phyloP scores from a whole-genome alignment of 1,139 yeast species.

The Nadsonia commutata region DNA sequence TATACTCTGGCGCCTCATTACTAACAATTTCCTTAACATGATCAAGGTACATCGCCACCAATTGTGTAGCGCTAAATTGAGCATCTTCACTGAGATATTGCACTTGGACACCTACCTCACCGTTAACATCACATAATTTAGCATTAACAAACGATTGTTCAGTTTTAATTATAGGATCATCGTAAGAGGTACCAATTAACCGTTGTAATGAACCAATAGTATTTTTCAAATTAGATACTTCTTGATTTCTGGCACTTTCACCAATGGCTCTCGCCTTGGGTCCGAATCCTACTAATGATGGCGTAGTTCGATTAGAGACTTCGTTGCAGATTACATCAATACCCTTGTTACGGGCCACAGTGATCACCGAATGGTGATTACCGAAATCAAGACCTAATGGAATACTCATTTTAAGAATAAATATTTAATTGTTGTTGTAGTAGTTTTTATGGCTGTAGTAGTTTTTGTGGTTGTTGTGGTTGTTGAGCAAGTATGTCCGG shows the following conservation, averaged over 20 bases:
- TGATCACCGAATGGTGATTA: slow-evolving; percentile 40
- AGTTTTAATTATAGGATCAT: slow-evolving; percentile 63
- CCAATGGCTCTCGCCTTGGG: slow-evolving; percentile 80
- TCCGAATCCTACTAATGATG: slow-evolving; percentile 90
- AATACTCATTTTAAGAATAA: slow-evolving; percentile 51
- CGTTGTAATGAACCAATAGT: slow-evolving; percentile 91
- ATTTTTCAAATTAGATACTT: slow-evolving; percentile 89
- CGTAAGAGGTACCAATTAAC: slow-evolving; percentile 61
- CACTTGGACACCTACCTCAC: slow-evolving; percentile 73
- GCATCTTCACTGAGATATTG: slow-evolving; percentile 67
- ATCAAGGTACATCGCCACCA: slow-evolving; percentile 88
- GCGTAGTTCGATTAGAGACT: slow-evolving; percentile 94
- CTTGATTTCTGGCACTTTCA: slow-evolving; percentile 91
- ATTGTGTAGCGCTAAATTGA: slow-evolving; percentile 75
- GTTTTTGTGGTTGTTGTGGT: too few relatives aligned
- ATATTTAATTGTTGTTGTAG: too few relatives aligned
- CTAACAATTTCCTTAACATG: slow-evolving; percentile 71
- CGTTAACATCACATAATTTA: slow-evolving; percentile 54
- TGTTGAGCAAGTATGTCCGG: too few relatives aligned
- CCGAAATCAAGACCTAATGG: slow-evolving; percentile 99
- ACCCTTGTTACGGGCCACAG: slow-evolving; percentile 94
- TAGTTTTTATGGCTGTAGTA: too few relatives aligned
- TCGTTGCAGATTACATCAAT: slow-evolving; percentile 96
- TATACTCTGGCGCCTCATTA: slow-evolving; percentile 73
- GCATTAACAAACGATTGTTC: slow-evolving; percentile 62